Base-by-base conservation (phyloP, 2,329 filamentous ascomycete species). In the Penicillium sp. region DNA sequence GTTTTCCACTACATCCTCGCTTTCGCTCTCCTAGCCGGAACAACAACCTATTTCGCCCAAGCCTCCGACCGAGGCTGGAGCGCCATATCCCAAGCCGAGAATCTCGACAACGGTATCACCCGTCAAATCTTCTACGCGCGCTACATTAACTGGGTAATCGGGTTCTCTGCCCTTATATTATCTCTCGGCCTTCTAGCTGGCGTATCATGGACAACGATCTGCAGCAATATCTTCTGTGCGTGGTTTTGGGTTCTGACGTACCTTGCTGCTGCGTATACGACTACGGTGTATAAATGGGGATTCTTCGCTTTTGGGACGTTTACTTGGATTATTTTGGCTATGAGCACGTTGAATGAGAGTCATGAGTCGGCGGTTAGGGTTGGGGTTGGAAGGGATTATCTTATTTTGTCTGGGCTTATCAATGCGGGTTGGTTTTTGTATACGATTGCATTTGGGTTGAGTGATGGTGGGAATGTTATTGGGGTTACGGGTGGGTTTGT, bases 1-100 rank as follows among this genome's bases (percentile, higher is more conserved):
- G 77, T 84, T 62, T 84, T 84, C 73, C 81, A 85, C 72, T 83
- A 84, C 67, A 70, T 83, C 58, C 81, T 82, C 67, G 75, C 70
- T 60, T 72, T 82, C 50, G 75, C 76, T 33, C 74, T 80, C 40
- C 72, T 84, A 9, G 76, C 78, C 56, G 81, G 80, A 53, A 65
- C 77, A 20, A 73, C 82, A 59, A 66, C 75, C 49, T 84, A 84
- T 75, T 85, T 72, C 59, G 74, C 81, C 55, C 74, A 78, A 69
- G 82, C 81, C 6, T 79, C 81, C 5, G 77, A 82, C 60, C 73
- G 84, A 1, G 81, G 73, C 51, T 83, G 71, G 66, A 68, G 62
- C 11, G 65, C 77, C n/a, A 55, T 82, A 44, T 26, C 47, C 8
- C 73, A 79, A 25, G 62, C 66, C 48, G 70, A 77, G 54, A 67